Evolutionary conservation across 768 basidiomycete genomes (phyloP).

Genomic region (Amanita inopinata): DNA sequence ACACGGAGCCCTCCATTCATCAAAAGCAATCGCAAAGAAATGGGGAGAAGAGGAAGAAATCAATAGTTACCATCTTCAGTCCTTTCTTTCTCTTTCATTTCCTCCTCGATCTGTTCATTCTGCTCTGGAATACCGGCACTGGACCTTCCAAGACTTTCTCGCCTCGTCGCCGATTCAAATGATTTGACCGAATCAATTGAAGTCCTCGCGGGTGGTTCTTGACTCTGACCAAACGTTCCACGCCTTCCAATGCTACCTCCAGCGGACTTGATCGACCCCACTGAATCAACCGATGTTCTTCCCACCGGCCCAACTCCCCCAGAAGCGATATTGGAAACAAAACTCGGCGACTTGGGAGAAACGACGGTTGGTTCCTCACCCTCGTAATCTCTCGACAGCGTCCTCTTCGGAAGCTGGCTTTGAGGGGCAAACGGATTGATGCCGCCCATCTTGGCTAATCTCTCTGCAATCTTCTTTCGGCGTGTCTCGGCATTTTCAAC

Average conservation of each 20-base stretch:
- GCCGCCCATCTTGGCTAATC: conserved; percentile 58
- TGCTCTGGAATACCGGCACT: conserved; percentile 3
- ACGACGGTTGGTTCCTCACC: conserved; percentile 1
- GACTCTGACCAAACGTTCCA: no score
- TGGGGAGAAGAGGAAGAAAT: background rate
- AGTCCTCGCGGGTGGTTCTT: conserved; percentile 1
- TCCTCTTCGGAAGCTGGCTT: conserved; percentile 14
- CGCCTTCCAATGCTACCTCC: no score
- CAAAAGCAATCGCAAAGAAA: background rate
- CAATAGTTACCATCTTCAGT: background rate
- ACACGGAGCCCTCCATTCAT: no score
- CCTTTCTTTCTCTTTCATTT: background rate
- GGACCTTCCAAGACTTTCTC: background rate
- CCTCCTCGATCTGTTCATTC: conserved; percentile 2
- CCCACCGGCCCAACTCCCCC: background rate
- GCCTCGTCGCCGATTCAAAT: background rate
- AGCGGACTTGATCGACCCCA: conserved; percentile 2
- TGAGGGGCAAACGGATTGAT: conserved; percentile 40
- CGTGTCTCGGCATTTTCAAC: conserved; percentile 47
- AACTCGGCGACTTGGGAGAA: conserved; percentile 2
- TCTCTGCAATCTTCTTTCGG: conserved; percentile 52
- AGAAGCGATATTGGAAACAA: background rate
- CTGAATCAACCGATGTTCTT: conserved; percentile 5
- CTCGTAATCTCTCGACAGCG: conserved; percentile 13
- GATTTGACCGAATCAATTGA: conserved; percentile 5